Conservation (phyloP, 2,329 filamentous ascomycete genomes). For the Amesomyces nigricolor region DNA sequence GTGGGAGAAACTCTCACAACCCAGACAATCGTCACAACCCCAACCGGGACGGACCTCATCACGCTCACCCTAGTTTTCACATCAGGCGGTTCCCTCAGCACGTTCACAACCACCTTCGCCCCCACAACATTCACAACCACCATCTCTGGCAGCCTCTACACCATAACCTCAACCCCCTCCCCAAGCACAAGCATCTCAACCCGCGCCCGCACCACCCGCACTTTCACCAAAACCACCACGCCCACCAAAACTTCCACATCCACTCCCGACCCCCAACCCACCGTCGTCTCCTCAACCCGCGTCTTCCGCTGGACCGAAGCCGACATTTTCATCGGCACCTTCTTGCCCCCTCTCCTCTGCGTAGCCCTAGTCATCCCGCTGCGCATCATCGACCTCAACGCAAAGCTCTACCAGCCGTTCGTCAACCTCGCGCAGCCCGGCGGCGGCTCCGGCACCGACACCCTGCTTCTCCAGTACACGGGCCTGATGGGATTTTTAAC, state of each 20-base stretch:
- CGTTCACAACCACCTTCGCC: slow-evolving; percentile 23
- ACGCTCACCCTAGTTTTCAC: slow-evolving; percentile 27
- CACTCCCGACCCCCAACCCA: neutral
- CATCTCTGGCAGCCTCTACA: slow-evolving; percentile 28
- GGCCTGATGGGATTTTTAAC: slow-evolving; percentile 34
- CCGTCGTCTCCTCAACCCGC: slow-evolving; percentile 23
- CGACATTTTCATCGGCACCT: slow-evolving; percentile 38
- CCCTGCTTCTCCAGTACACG: slow-evolving; percentile 38
- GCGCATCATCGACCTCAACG: slow-evolving; percentile 37
- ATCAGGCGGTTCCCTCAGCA: slow-evolving; percentile 21
- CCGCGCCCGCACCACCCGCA: slow-evolving; percentile 20
- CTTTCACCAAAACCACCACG: slow-evolving; percentile 25
- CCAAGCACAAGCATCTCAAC: slow-evolving; percentile 27
- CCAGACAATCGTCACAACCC: slow-evolving; percentile 27
- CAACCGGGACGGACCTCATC: slow-evolving; percentile 24
- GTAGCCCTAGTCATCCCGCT: slow-evolving; percentile 37
- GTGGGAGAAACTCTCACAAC: slow-evolving; percentile 27
- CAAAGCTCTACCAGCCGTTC: slow-evolving; percentile 41
- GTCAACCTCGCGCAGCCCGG: slow-evolving; percentile 34
- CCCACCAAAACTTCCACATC: slow-evolving; percentile 5
- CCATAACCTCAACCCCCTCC: slow-evolving; percentile 29
- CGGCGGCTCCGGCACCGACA: slow-evolving; percentile 37
- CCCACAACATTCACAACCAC: slow-evolving; percentile 26
- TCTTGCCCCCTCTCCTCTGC: slow-evolving; percentile 38
- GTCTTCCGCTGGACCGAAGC: slow-evolving; percentile 25